Evolutionary conservation across 768 basidiomycete genomes (phyloP).

Genomic region (Podaxis mareebaensis): DNA sequence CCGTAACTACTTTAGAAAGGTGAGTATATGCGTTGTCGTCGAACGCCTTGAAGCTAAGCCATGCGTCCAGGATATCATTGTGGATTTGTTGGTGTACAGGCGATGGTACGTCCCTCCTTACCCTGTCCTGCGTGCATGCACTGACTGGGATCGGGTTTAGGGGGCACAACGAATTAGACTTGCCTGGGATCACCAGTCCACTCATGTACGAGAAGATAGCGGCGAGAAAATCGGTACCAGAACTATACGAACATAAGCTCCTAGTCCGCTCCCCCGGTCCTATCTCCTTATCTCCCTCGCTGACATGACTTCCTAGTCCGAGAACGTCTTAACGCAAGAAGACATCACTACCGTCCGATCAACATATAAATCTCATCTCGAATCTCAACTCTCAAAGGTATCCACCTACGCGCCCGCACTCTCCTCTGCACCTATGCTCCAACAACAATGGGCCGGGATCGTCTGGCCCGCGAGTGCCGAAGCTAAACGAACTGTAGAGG

Average conservation of each 20-base stretch:
- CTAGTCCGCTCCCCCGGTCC: conserved; percentile 48
- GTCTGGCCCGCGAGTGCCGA: conserved; percentile 62
- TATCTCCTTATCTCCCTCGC: not conserved
- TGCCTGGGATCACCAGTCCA: conserved; percentile 85
- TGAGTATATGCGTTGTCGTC: conserved; percentile 17
- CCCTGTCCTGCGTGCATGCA: not conserved
- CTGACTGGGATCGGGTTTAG: not conserved
- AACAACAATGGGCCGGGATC: conserved; percentile 68
- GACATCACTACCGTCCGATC: conserved; percentile 52
- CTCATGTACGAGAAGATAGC: conserved; percentile 90
- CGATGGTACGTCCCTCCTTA: conserved; percentile 48
- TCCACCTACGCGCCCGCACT: conserved; percentile 24
- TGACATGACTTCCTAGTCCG: conserved; percentile 33
- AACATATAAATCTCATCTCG: conserved; percentile 63
- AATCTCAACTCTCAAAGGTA: conserved; percentile 54
- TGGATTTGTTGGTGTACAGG: conserved; percentile 88
- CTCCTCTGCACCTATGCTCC: conserved; percentile 56
- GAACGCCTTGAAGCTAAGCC: not conserved
- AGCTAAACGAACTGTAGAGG: conserved; percentile 43
- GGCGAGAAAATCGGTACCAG: conserved; percentile 72
- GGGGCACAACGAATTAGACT: conserved; percentile 88
- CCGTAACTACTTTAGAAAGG: conserved; percentile 82
- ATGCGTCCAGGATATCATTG: conserved; percentile 67
- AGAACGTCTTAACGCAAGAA: conserved; percentile 52
- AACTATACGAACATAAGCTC: conserved; percentile 79